Conservation (phyloP, 495 filamentous ascomycete species). For the Lasiosphaeris hirsuta region DNA sequence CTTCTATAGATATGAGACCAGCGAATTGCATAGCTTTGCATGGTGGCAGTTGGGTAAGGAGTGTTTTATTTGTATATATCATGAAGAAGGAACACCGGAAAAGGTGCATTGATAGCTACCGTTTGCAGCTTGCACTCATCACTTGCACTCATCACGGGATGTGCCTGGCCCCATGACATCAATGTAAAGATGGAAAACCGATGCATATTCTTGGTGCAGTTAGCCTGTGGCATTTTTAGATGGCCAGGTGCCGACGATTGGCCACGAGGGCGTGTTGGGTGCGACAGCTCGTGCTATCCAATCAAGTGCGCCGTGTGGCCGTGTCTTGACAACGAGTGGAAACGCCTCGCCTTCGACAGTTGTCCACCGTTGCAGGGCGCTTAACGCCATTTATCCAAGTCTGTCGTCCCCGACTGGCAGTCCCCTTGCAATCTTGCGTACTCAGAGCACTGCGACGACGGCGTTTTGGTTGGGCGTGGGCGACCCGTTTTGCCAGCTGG, state of each 20-base stretch:
- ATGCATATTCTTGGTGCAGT: too few species aligned
- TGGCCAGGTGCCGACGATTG: neutral
- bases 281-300: conserved; percentile 1
- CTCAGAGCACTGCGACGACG: neutral
- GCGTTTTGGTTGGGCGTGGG: neutral
- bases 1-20: neutral
- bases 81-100: neutral
- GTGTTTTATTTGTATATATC: neutral
- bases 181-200: too few species aligned
- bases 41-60: neutral
- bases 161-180: too few species aligned
- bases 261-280: neutral
- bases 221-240: conserved; percentile 1
- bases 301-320: conserved; percentile 1
- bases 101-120: neutral
- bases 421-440: neutral
- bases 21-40: neutral
- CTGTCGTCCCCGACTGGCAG: neutral
- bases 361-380: neutral
- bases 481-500: neutral
- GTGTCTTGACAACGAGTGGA: conserved; percentile 9
- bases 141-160: too few species aligned
- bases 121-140: too few species aligned
- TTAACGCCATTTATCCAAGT: neutral
- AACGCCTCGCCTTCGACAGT: too few species aligned